A percentile compares a stretch with the other conserved stretches of the same genome.
phyloP scores from a whole-genome alignment of 2,329 filamentous ascomycete genomes.

The Dothideomycetidae sp. region DNA sequence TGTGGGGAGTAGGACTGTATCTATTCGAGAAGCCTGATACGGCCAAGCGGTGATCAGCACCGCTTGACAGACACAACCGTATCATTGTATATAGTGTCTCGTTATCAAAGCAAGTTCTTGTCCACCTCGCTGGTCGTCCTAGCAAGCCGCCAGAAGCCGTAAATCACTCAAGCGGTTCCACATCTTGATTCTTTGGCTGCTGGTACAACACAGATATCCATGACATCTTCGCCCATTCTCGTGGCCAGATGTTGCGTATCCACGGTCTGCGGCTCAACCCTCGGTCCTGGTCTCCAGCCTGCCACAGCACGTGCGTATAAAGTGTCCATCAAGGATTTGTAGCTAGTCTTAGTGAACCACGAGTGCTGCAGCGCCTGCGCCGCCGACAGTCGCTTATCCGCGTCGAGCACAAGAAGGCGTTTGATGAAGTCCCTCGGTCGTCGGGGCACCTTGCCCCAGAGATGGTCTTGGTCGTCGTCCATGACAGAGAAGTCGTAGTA shows the following conservation, averaged over 20 bases:
- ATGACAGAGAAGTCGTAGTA: constrained; percentile 32
- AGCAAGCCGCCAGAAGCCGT: no score
- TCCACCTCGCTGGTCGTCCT: no score
- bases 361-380: constrained; percentile 38
- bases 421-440: constrained; percentile 36
- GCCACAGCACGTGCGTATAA: constrained; percentile 36
- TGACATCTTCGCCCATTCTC: no score
- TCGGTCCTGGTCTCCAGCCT: constrained; percentile 32
- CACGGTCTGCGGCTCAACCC: background rate
- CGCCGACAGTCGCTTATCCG: constrained; percentile 36
- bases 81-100: no score
- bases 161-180: no score
- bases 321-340: constrained; percentile 33
- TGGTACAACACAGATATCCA: no score
- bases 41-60: constrained; percentile 6
- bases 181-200: no score
- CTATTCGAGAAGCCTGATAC: constrained; percentile 44
- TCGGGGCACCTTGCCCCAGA: constrained; percentile 28
- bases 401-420: constrained; percentile 36
- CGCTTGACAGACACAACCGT: no score
- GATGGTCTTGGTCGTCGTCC: constrained; percentile 23
- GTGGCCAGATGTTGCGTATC: background rate
- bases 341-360: constrained; percentile 42
- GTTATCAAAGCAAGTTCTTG: no score
- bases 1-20: constrained; percentile 54